Evolutionary conservation across 257 asterid species (phyloP).

Genomic region (Scutellaria galericulata): DNA sequence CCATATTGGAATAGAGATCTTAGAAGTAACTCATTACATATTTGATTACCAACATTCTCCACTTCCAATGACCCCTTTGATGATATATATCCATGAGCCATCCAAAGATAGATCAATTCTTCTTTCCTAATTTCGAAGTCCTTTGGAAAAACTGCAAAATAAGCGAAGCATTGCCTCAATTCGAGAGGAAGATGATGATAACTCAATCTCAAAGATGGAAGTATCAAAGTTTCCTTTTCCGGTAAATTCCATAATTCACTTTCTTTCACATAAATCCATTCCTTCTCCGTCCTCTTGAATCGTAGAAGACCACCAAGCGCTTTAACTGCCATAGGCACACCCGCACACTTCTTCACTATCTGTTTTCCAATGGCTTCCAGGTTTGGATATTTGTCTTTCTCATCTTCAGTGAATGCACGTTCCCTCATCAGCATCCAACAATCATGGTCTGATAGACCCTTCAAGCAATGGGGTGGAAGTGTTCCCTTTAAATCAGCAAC

Average conservation of each 20-base stretch:
- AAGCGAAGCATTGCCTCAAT: conserved; percentile 44
- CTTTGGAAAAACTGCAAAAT: conserved; percentile 42
- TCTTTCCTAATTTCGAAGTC: conserved; percentile 3
- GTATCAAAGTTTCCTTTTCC: conserved; percentile 25
- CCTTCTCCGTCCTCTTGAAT: conserved; percentile 32
- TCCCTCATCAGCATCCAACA: conserved; percentile 41
- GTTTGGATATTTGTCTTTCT: too few species aligned
- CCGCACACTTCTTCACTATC: neutral
- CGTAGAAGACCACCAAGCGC: conserved; percentile 36
- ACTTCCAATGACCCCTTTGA: conserved; percentile 18
- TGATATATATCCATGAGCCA: conserved; percentile 42
- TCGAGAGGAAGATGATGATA: conserved; percentile 41
- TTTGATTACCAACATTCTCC: conserved; percentile 38
- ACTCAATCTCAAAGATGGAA: conserved; percentile 42
- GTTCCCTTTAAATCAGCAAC: conserved; percentile 27
- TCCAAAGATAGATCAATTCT: conserved; percentile 36
- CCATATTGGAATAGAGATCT: conserved; percentile 29
- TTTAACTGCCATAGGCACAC: conserved; percentile 41
- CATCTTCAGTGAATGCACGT: conserved; percentile 28
- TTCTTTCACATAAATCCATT: conserved; percentile 37
- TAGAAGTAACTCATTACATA: conserved; percentile 39
- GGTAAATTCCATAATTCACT: conserved; percentile 1
- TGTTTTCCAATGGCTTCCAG: neutral
- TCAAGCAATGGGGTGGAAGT: conserved; percentile 25
- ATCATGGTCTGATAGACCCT: neutral